Evolutionary conservation across 139 green algal species (phyloP), one percentile per base, ranked within the genome.

Genomic region (Auxenochlorella protothecoides): DNA sequence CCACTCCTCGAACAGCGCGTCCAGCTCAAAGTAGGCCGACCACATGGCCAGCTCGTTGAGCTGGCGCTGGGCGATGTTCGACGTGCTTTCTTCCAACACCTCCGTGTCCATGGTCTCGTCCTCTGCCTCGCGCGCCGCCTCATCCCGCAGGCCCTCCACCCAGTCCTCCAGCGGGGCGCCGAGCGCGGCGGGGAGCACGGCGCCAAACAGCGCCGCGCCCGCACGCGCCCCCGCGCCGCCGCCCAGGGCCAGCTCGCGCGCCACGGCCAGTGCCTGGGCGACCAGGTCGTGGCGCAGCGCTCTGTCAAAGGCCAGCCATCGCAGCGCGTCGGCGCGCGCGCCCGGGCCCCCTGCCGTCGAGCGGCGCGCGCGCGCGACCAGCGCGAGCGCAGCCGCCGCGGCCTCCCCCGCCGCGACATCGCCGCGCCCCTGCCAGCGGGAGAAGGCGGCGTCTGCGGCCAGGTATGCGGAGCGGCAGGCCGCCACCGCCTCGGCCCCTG

Each of bases 221-320:
- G 79, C 79, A 0, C 57, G 44, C 14, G 63, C 66, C 27, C 76
- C 72, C 57, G 73, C 72, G 0, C 53, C 44, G 15, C 59, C 69
- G 70, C 80, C 66, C 51, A 85, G 74, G 4, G 73, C 72, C 68
- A 85, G 79, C 73, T 85, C 80, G 54, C 80, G 76, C 65, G 72
- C 77, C 55, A 85, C 74, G 27, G 27, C 27, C 27, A 44, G 27
- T 1, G 27, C 27, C 27, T 44, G 27, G 27, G 27, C 27, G 27
- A 44, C 27, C 27, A 44, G 27, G 27, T 44, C 27, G 27, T 44
- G 27, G 27, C 27, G 27, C 27, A 44, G 27, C 27, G 27, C 27
- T 44, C 27, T 44, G 27, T 44, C 66, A 60, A 85, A 81, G 72
- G 14, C 73, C 51, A 85, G 79, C 80, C 80, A 85, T 65, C 72